A percentile compares a stretch with the other conserved stretches of the same genome.
Conservation (phyloP, 2,329 filamentous ascomycete genomes). For the Botrytis tulipae region DNA sequence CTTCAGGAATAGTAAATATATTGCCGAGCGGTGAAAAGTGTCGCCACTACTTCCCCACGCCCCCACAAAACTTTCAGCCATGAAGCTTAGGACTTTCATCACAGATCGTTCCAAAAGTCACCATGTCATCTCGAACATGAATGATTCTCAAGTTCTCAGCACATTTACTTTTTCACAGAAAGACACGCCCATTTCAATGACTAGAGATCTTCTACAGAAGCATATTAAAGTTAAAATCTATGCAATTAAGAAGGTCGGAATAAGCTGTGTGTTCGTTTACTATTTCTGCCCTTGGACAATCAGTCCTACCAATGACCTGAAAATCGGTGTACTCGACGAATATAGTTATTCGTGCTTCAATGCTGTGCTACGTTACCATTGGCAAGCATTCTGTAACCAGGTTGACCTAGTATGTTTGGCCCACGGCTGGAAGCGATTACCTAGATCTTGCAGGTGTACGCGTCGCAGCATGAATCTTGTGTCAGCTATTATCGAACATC, state of each 20-base stretch:
- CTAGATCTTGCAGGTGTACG: background rate
- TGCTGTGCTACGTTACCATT: background rate
- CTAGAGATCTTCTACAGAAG: background rate
- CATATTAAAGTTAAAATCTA: background rate
- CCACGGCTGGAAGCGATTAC: background rate
- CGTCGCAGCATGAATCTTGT: background rate
- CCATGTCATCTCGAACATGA: background rate
- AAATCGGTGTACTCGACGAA: background rate
- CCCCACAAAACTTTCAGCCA: background rate
- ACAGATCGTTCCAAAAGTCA: background rate
- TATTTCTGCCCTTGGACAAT: background rate
- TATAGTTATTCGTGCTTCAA: constrained; percentile 7
- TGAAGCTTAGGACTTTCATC: background rate
- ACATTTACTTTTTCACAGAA: background rate
- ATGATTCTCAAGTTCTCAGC: background rate
- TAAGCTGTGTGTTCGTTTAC: background rate
- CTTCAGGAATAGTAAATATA: background rate
- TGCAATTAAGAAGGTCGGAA: background rate
- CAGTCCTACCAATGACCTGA: background rate
- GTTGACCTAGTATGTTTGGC: background rate
- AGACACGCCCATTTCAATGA: background rate
- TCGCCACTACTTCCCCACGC: constrained; percentile 3
- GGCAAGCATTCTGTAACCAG: background rate
- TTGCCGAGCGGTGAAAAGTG: constrained; percentile 7
- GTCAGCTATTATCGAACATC: background rate